Conservation (phyloP, 768 basidiomycete species). For the Serendipita sp. region DNA sequence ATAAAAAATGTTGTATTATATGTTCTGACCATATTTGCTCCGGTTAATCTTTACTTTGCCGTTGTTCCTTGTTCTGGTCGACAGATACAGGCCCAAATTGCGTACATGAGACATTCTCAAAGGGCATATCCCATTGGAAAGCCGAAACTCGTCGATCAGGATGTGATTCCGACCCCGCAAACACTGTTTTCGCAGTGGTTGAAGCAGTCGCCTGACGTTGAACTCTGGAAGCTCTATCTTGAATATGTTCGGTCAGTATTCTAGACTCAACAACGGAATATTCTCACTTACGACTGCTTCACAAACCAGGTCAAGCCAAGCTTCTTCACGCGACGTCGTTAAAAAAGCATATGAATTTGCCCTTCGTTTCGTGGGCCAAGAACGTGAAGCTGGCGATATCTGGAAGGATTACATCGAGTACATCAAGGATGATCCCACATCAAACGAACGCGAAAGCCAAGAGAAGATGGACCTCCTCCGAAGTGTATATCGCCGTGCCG, state of each 20-base stretch:
- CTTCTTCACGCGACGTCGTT: slow-evolving; percentile 49
- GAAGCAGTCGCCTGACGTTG: slow-evolving; percentile 69
- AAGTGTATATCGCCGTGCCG: slow-evolving; percentile 82
- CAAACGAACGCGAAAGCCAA: slow-evolving; percentile 86
- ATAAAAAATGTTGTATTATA: not conserved
- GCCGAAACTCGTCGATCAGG: slow-evolving; percentile 31
- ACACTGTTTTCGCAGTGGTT: slow-evolving; percentile 79
- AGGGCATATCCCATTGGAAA: not conserved
- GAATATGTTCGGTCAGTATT: slow-evolving; percentile 72
- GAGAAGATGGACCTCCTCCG: slow-evolving; percentile 89
- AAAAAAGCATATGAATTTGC: slow-evolving; percentile 89
- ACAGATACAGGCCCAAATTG: slow-evolving; percentile 69
- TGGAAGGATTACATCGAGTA: slow-evolving; percentile 93
- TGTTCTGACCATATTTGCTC: not conserved
- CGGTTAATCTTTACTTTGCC: slow-evolving; percentile 14
- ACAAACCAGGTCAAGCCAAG: slow-evolving; percentile 16
- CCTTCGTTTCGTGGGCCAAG: slow-evolving; percentile 72
- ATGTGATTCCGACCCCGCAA: slow-evolving; percentile 62
- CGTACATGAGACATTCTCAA: slow-evolving; percentile 59
- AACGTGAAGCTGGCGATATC: slow-evolving; percentile 80
- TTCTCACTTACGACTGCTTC: slow-evolving; percentile 14
- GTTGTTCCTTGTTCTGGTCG: slow-evolving; percentile 7
- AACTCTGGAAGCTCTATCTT: slow-evolving; percentile 86
- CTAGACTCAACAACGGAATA: slow-evolving; percentile 32
- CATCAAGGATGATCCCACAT: slow-evolving; percentile 49